Conservation (phyloP, 1,139 yeast species). For the Candida pseudoviswanathii region DNA sequence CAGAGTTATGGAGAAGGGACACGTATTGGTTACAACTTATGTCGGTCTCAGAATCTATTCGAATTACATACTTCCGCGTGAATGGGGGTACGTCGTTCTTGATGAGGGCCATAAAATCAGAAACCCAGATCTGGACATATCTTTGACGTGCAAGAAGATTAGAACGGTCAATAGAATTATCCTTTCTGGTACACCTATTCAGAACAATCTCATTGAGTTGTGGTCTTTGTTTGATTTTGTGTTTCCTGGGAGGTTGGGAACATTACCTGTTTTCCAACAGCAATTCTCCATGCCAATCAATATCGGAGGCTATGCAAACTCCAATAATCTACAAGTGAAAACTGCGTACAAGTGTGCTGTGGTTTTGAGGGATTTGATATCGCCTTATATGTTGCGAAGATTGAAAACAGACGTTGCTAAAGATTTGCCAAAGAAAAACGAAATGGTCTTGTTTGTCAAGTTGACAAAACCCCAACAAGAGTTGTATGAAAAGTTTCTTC, state of each 20-base stretch:
- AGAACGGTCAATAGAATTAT: constrained; percentile 82
- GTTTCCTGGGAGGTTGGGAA: constrained; percentile 92
- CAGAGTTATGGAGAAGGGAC: constrained; percentile 62
- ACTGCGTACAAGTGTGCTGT: constrained; percentile 97
- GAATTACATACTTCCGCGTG: constrained; percentile 60
- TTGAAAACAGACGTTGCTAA: constrained; percentile 96
- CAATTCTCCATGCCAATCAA: constrained; percentile 93
- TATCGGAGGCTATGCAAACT: constrained; percentile 98
- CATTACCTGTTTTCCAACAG: constrained; percentile 89
- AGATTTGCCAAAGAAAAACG: constrained; percentile 90
- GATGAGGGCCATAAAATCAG: constrained; percentile 98
- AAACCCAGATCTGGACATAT: constrained; percentile 89
- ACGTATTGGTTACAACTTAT: constrained; percentile 86
- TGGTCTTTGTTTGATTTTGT: constrained; percentile 97
- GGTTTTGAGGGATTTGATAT: constrained; percentile 78
- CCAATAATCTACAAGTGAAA: constrained; percentile 93
- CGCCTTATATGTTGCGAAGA: constrained; percentile 85
- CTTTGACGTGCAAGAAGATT: constrained; percentile 80
- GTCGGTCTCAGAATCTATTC: constrained; percentile 85
- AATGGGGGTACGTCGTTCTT: constrained; percentile 89
- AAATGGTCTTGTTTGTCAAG: constrained; percentile 90
- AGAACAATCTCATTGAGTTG: constrained; percentile 83
- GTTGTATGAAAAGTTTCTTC: constrained; percentile 71
- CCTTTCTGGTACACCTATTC: constrained; percentile 94
- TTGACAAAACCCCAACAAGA: constrained; percentile 75